Evolutionary conservation across 345 rosid genomes (phyloP), one percentile per base, ranked within the genome.

Genomic region (Kandelia obovata): DNA sequence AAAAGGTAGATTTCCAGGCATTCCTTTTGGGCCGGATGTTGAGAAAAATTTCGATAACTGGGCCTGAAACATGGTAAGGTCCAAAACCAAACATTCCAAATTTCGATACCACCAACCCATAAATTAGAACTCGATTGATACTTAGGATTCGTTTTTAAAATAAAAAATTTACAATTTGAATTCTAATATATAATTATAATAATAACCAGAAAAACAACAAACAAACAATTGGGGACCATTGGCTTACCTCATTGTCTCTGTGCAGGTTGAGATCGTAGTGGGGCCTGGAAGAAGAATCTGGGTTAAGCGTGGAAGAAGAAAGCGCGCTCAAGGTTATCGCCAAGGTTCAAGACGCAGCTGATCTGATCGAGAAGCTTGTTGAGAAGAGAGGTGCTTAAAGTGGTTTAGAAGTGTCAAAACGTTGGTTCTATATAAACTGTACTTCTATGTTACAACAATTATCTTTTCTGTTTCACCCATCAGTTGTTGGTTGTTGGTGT

Each of bases 261-360:
- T 52, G 58, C 71, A 89, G 92, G 97, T 86, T 17, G 91, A 89
- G 90, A 85, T 87, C 60, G 89, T 86, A 66, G 89, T 87, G 21
- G 91, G 87, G 85, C 28, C 82, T 89, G 1, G 93, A 85, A 81
- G 93, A 86, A 78, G 90, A 75, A 57, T 87, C 87, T 28, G 97
- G 86, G n/a, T 86, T 91, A 37, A 81, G 84, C 16, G 88, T 85
- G 75, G 85, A 68, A n/a, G 97, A 87, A 70, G 92, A 89, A 64
- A 85, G 21, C 21, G 80, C 53, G 91, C 97, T 10, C 88, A 89
- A 81, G 37, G 67, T 21, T 2, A 85, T 89, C 17, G 19, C 75
- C 0, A 84, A 89, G 0, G 86, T 87, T 49, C 89, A 86, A 78
- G 83, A 91, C 64, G 95, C 97, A 6, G 92, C 96, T 0, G 90